Evolutionary conservation across 2,329 filamentous ascomycete genomes (phyloP).

Genomic region (Xylaria sp.): DNA sequence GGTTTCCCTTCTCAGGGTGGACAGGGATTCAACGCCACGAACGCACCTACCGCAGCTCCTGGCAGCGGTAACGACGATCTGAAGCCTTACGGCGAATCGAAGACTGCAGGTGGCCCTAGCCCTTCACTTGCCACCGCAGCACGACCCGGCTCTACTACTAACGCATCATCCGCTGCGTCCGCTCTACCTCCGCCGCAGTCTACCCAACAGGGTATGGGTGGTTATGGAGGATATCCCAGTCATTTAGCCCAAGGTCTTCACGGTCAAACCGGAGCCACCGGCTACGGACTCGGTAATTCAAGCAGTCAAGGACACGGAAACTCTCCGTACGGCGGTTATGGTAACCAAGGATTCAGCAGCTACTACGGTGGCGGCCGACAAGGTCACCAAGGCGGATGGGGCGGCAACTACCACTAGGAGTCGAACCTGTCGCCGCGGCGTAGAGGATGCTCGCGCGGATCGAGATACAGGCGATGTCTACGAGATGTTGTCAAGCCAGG

Average conservation of each 20-base stretch:
- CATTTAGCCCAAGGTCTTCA: slow-evolving; percentile 51
- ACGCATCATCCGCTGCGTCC: slow-evolving; percentile 46
- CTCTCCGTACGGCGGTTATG: slow-evolving; percentile 51
- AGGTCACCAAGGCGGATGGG: slow-evolving; percentile 52
- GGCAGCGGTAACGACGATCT: slow-evolving; percentile 47
- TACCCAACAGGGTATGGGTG: slow-evolving; percentile 48
- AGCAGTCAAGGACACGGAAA: slow-evolving; percentile 49
- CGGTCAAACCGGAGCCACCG: slow-evolving; percentile 40
- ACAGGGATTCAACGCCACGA: slow-evolving; percentile 48
- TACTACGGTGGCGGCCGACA: slow-evolving; percentile 43
- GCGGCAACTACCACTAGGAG: slow-evolving; percentile 50
- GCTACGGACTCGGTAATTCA: slow-evolving; percentile 50
- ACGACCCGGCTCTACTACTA: slow-evolving; percentile 55
- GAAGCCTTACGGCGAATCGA: slow-evolving; percentile 55
- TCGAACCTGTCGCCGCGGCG: slow-evolving; percentile 21
- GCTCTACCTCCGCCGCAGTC: slow-evolving; percentile 53
- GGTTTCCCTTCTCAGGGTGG: slow-evolving; percentile 51
- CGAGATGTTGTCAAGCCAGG: slow-evolving; percentile 13
- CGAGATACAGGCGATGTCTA: slow-evolving; percentile 15
- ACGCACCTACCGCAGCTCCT: slow-evolving; percentile 41
- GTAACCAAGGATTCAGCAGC: slow-evolving; percentile 42
- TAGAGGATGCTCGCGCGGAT: slow-evolving; percentile 16
- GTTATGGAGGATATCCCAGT: slow-evolving; percentile 51
- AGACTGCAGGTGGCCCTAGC: slow-evolving; percentile 50
- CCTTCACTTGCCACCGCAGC: slow-evolving; percentile 50